Evolutionary conservation across 2,329 filamentous ascomycete genomes (phyloP).

Genomic region (Neoascochyta sp.): DNA sequence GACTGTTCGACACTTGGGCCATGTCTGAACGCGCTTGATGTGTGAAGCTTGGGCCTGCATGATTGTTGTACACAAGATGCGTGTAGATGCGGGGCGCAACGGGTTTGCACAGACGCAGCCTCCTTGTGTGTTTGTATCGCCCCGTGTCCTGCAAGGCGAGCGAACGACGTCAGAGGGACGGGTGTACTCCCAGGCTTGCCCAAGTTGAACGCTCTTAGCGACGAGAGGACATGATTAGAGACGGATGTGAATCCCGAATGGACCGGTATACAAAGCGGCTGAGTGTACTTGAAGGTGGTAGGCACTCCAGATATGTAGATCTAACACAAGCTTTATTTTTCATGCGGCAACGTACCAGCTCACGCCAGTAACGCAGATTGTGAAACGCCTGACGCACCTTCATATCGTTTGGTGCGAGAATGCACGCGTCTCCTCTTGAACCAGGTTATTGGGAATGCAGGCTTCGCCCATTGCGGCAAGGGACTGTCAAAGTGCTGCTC

Average conservation of each 20-base stretch:
- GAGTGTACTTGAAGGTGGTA: no score
- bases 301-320: background rate
- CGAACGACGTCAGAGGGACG: slow-evolving; percentile 9
- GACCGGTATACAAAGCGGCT: no score
- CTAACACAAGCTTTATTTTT: background rate
- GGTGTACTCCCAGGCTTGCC: slow-evolving; percentile 9
- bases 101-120: slow-evolving; percentile 12
- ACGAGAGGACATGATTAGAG: no score
- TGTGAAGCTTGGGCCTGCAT: slow-evolving; percentile 4
- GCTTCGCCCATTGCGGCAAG: slow-evolving; percentile 17
- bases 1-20: slow-evolving; percentile 10
- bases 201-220: no score
- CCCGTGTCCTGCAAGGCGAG: slow-evolving; percentile 20
- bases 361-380: slow-evolving; percentile 4
- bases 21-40: slow-evolving; percentile 3
- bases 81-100: slow-evolving; percentile 18
- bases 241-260: no score
- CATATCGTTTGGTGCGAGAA: slow-evolving; percentile 12
- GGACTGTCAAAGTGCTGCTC: slow-evolving; percentile 7
- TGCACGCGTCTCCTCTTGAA: slow-evolving; percentile 16
- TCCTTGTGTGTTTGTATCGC: slow-evolving; percentile 11
- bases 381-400: slow-evolving; percentile 12
- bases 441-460: slow-evolving; percentile 19
- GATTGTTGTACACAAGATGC: slow-evolving; percentile 20
- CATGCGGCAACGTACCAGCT: slow-evolving; percentile 1